Evolutionary conservation across 2,329 filamentous ascomycete species (phyloP).

Genomic region (Apiospora phragmitis): DNA sequence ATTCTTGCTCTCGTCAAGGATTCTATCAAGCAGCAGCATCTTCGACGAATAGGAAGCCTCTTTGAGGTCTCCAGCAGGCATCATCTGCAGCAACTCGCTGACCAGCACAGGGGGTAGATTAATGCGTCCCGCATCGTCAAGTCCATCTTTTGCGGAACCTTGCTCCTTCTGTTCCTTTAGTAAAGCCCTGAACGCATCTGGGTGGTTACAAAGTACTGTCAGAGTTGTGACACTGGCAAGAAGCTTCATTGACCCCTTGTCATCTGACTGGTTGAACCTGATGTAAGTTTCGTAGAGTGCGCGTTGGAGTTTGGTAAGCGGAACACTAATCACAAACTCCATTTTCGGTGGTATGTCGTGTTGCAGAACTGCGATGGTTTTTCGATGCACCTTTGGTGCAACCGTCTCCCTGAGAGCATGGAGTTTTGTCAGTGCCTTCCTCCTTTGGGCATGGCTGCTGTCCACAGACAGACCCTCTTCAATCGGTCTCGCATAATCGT

Average conservation of each 20-base stretch:
- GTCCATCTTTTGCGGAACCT: constrained; percentile 6
- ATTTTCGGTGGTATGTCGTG: constrained; percentile 71
- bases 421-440: constrained; percentile 65
- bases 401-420: constrained; percentile 71
- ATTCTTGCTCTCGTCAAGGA: constrained; percentile 64
- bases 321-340: constrained; percentile 79
- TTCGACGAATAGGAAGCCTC: constrained; percentile 65
- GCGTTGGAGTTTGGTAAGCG: constrained; percentile 66
- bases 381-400: constrained; percentile 75
- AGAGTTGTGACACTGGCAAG: constrained; percentile 43
- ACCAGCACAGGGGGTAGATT: constrained; percentile 31
- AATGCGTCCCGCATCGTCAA: constrained; percentile 16
- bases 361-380: constrained; percentile 65
- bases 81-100: constrained; percentile 34
- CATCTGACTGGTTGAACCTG: constrained; percentile 16
- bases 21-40: constrained; percentile 63
- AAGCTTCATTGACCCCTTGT: constrained; percentile 19
- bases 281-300: constrained; percentile 59
- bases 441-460: constrained; percentile 55
- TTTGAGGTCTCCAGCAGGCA: constrained; percentile 37
- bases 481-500: constrained; percentile 73
- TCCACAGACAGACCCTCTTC: constrained; percentile 68
- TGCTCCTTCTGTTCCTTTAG: constrained; percentile 25
- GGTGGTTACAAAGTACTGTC: constrained; percentile 54
- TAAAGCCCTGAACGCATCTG: constrained; percentile 45